Conservation (phyloP, 768 basidiomycete species). For the Cystofilobasidium macerans region DNA sequence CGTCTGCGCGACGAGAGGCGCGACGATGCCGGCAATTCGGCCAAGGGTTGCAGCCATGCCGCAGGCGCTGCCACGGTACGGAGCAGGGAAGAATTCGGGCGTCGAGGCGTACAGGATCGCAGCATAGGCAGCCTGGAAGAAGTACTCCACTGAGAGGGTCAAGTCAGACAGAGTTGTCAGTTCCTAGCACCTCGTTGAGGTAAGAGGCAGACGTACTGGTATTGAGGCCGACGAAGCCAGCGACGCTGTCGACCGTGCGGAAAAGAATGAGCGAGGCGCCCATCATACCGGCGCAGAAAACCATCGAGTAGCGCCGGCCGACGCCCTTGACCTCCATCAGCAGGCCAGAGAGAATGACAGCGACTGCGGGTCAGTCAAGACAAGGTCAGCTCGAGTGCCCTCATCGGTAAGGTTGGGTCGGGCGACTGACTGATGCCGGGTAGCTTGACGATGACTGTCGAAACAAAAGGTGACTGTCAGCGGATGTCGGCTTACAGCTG, state of each 20-base stretch:
- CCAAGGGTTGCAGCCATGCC: conserved; percentile 36
- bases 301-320: conserved; percentile 15
- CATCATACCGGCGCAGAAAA: conserved; percentile 8
- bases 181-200: too few relatives aligned
- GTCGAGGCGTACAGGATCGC: conserved; percentile 39
- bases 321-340: conserved; percentile 13
- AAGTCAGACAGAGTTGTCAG: background rate
- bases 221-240: conserved; percentile 18
- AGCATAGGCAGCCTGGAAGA: conserved; percentile 31
- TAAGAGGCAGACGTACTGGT: background rate
- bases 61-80: conserved; percentile 34
- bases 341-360: background rate
- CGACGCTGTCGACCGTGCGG: background rate
- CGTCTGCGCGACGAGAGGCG: conserved; percentile 34
- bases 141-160: conserved; percentile 12
- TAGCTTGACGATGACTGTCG: conserved; percentile 27
- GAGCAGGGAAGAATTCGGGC: conserved; percentile 36
- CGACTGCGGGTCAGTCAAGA: too few relatives aligned
- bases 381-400: too few relatives aligned
- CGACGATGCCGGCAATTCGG: conserved; percentile 34
- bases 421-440: background rate
- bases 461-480: too few relatives aligned
- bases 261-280: conserved; percentile 21
- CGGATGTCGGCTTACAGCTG: too few relatives aligned
- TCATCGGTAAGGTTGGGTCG: too few relatives aligned